Evolutionary conservation across 2,329 filamentous ascomycete genomes (phyloP), one percentile per base, ranked within the genome.

Genomic region (Aspergillus sp.): DNA sequence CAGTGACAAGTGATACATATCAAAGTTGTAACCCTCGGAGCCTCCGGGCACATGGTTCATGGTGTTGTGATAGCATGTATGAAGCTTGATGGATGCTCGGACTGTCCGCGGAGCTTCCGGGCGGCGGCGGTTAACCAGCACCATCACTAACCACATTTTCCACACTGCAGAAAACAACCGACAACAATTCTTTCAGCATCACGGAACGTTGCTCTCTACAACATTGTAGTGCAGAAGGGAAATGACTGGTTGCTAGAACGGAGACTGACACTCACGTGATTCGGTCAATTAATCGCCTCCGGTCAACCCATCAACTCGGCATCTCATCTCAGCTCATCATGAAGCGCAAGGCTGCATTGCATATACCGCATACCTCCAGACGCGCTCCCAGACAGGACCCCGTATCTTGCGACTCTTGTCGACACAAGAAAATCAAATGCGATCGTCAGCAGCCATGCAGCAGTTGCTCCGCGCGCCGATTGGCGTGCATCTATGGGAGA

Each of bases 381-480:
- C 65, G 64, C 6, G 43, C 60, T 23, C 63, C 64, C 8, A 55
- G 75, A 45, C 75, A 78, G 60, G 74, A 77, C 15, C 76, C 77
- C 0, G 75, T 79, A 1, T 79, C 77, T 0, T 79, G 76, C 52
- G 71, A 73, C 12, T 76, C 70, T 8, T 79, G 77, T 55, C 70
- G 76, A 3, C 66, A 68, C 62, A 75, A 76, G 64, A 78, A 84
- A 76, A 80, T 85, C 39, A 85, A 83, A 74, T 85, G 83, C 68
- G 80, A 84, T 67, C 79, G 82, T 3, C 78, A 78, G 49, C 71
- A 77, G 13, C 83, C 83, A 12, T 85, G 83, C 65, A 78, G 78
- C 32, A 80, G 79, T 61, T 85, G 83, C 64, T 67, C 60, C 0
- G 56, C 70, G 4, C 72, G 76, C 13, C 63, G 63, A 2, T 45